These are phyloP conservation scores for Aspergillus proliferans DNA, from an alignment of 2,329 filamentous ascomycete species.

Conservation along the genomic window DNA sequence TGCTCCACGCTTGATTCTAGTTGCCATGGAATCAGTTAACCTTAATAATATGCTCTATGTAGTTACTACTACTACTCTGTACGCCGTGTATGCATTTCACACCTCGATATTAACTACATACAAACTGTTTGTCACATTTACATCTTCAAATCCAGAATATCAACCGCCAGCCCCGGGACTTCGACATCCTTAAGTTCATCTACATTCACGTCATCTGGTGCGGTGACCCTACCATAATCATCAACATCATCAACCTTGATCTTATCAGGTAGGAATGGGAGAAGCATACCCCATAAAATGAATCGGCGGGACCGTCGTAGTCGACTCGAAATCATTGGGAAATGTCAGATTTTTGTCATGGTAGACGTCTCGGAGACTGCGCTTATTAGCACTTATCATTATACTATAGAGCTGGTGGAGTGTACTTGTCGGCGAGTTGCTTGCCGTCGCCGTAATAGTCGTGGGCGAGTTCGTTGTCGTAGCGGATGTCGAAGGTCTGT, in stretches of 20 bases:
- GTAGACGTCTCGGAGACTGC: conserved; percentile 8
- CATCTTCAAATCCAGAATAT: no score
- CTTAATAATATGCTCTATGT: no score
- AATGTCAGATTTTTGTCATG: conserved; percentile 9
- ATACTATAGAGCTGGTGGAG: neutral
- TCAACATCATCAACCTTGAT: neutral
- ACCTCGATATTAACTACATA: no score
- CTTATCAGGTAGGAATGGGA: no score
- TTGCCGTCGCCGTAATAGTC: conserved; percentile 13
- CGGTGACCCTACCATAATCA: neutral
- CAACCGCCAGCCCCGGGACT: no score
- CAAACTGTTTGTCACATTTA: no score
- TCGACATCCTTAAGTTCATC: no score
- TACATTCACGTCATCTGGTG: neutral
- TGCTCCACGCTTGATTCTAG: no score
- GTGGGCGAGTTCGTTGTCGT: conserved; percentile 13
- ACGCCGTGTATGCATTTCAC: no score
- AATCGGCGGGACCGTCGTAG: conserved; percentile 12
- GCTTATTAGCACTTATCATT: neutral
- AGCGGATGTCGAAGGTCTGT: conserved; percentile 15
- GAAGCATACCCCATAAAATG: conserved; percentile 13
- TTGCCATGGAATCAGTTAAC: no score
- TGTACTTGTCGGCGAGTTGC: conserved; percentile 7
- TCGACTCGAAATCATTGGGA: conserved; percentile 14
- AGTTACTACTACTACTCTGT: no score